A percentile compares a stretch with the other conserved stretches of the same genome.
These are phyloP conservation scores for Angomonas deanei DNA, from an alignment of 208 protist species.

Conservation along the genomic window DNA sequence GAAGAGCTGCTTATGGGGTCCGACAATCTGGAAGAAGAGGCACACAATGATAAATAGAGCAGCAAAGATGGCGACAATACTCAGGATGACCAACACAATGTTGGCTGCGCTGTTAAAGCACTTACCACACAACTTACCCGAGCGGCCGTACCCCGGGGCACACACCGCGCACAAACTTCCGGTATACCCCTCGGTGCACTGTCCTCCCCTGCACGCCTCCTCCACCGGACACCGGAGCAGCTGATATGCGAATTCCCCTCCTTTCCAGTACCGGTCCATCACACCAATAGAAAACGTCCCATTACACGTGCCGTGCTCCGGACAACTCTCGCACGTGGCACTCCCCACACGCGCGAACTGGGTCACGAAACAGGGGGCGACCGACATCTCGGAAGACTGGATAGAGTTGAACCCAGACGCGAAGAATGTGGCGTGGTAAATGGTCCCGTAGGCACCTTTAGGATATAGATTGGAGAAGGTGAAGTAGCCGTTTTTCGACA, in stretches of 20 bases:
- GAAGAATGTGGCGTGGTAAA: conserved; percentile 17
- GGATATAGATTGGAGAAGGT: conserved; percentile 18
- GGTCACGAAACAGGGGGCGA: conserved; percentile 16
- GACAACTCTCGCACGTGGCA: conserved; percentile 20
- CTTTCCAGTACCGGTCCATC: conserved; percentile 36
- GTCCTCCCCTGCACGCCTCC: conserved; percentile 14
- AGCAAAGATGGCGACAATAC: conserved; percentile 12
- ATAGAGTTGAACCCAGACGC: conserved; percentile 12
- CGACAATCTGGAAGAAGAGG: conserved; percentile 18
- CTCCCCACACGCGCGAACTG: conserved; percentile 35
- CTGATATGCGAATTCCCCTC: conserved; percentile 20
- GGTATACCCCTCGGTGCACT: conserved; percentile 29
- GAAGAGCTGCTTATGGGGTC: conserved; percentile 15
- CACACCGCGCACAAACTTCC: conserved; percentile 29
- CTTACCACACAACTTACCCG: conserved; percentile 17
- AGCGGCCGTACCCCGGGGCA: conserved; percentile 21
- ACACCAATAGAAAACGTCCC: conserved; percentile 36
- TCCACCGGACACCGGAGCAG: conserved; percentile 20
- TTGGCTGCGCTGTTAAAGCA: conserved; percentile 26
- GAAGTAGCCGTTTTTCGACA: conserved; percentile 16
- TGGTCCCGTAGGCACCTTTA: conserved; percentile 18
- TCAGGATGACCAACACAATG: conserved; percentile 19
- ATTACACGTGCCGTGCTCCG: conserved; percentile 27
- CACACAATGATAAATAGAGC: conserved; percentile 13
- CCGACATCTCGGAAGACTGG: conserved; percentile 11